Conservation (phyloP, 129 eudicot species). For the Flaveria bidentis region DNA sequence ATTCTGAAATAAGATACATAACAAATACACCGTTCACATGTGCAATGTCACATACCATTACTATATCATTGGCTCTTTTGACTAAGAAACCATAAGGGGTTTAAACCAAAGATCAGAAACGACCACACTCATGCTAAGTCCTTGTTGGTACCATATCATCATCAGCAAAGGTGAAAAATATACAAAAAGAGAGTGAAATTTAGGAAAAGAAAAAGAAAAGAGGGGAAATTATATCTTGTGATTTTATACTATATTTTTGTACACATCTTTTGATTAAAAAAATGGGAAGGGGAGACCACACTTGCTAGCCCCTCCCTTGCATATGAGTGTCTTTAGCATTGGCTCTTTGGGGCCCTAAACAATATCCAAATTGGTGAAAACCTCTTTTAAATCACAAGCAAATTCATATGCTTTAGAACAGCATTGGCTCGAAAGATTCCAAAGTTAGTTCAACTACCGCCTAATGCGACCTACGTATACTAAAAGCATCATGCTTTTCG, state of each 20-base stretch:
- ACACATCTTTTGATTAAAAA: not conserved
- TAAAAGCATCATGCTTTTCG: not conserved
- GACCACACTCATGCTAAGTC: not conserved
- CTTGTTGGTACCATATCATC: not conserved
- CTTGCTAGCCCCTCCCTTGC: not conserved
- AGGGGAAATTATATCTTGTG: not conserved
- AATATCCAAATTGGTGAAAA: not conserved
- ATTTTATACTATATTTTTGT: not conserved
- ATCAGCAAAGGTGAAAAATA: not conserved
- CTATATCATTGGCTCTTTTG: not conserved
- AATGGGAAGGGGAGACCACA: not conserved
- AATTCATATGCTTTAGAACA: not conserved
- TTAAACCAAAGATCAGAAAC: not conserved
- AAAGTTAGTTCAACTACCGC: not conserved
- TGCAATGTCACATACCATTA: not conserved
- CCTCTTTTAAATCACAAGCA: not conserved
- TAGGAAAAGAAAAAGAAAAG: not conserved
- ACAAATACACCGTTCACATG: not conserved
- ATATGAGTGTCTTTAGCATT: not conserved
- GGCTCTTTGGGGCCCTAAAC: not conserved
- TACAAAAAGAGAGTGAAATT: not conserved
- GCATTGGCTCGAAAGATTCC: not conserved
- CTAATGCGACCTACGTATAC: slow-evolving; percentile 9
- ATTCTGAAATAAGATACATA: not conserved
- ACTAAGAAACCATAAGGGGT: not conserved